Evolutionary conservation across 2,329 filamentous ascomycete species (phyloP).

Genomic region (Elsinoe arachidis): DNA sequence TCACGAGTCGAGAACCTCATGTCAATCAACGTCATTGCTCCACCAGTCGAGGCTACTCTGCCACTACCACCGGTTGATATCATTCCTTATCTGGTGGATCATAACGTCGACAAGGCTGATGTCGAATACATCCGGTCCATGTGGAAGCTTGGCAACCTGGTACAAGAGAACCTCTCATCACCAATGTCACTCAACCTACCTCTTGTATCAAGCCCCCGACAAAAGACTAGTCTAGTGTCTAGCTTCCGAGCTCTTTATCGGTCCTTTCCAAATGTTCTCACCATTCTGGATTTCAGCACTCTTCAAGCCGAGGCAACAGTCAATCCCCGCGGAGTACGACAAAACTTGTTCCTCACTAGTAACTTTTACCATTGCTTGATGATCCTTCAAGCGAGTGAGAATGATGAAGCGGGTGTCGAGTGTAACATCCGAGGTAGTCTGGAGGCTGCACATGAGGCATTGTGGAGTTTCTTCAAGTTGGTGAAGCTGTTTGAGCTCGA

Average conservation of each 20-base stretch:
- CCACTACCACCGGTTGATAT: conserved; percentile 20
- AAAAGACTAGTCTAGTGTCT: conserved; percentile 61
- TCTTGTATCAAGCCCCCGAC: conserved; percentile 57
- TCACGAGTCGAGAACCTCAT: conserved; percentile 41
- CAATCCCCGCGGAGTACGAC: conserved; percentile 59
- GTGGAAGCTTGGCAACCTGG: conserved; percentile 70
- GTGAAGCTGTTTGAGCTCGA: conserved; percentile 61
- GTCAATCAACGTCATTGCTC: conserved; percentile 43
- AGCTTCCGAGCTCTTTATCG: conserved; percentile 64
- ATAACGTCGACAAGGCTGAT: conserved; percentile 26
- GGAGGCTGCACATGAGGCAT: conserved; percentile 67
- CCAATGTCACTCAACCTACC: conserved; percentile 66
- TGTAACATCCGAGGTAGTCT: conserved; percentile 59
- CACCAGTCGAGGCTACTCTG: conserved; percentile 28
- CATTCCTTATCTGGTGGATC: conserved; percentile 26
- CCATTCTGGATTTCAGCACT: conserved; percentile 55
- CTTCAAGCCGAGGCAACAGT: conserved; percentile 49
- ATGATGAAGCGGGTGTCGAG: conserved; percentile 42
- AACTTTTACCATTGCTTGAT: conserved; percentile 79
- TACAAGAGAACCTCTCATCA: conserved; percentile 67
- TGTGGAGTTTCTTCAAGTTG: conserved; percentile 65
- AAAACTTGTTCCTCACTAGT: conserved; percentile 70
- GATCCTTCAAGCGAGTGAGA: conserved; percentile 65
- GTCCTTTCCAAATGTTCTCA: conserved; percentile 63
- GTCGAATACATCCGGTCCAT: conserved; percentile 59